Percentiles rank a stretch among this genome's conserved stretches.
Evolutionary conservation across 2,329 filamentous ascomycete species (phyloP).

Genomic region (Aspergillus jensenii): DNA sequence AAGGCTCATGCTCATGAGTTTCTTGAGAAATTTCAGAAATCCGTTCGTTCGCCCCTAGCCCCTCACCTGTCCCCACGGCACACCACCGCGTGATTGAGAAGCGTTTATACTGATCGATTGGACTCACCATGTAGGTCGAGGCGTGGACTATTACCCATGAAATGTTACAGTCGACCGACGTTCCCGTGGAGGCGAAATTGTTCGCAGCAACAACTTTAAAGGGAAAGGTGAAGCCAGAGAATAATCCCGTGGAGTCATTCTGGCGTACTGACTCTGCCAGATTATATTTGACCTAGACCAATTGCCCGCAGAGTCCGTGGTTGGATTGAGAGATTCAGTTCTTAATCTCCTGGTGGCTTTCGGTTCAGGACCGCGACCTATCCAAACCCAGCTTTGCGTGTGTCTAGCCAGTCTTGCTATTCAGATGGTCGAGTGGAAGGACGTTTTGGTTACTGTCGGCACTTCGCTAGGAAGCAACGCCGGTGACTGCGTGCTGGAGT

Average conservation of each 20-base stretch:
- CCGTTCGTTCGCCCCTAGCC: slow-evolving; percentile 59
- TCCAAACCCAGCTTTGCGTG: slow-evolving; percentile 89
- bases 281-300: slow-evolving; percentile 96
- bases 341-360: slow-evolving; percentile 78
- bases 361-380: slow-evolving; percentile 75
- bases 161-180: slow-evolving; percentile 74
- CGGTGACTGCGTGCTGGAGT: slow-evolving; percentile 87
- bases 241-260: slow-evolving; percentile 5
- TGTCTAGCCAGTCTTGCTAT: slow-evolving; percentile 93
- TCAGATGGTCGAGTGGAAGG: slow-evolving; percentile 94
- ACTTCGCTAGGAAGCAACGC: slow-evolving; percentile 68
- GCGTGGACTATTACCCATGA: slow-evolving; percentile 88
- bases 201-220: slow-evolving; percentile 97
- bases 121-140: slow-evolving; percentile 60
- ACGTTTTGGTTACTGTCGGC: slow-evolving; percentile 82
- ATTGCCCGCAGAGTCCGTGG: slow-evolving; percentile 72
- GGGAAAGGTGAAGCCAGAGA: slow-evolving; percentile 72
- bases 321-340: slow-evolving; percentile 78
- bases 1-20: slow-evolving; percentile 91
- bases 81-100: not conserved
- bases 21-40: slow-evolving; percentile 96
- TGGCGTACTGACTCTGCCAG: slow-evolving; percentile 51
- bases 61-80: slow-evolving; percentile 16
- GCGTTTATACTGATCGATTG: slow-evolving; percentile 1
- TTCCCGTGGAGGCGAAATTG: slow-evolving; percentile 80